Evolutionary conservation across 306 rosid species (phyloP).

Genomic region (Sphenostylis stenocarpa): DNA sequence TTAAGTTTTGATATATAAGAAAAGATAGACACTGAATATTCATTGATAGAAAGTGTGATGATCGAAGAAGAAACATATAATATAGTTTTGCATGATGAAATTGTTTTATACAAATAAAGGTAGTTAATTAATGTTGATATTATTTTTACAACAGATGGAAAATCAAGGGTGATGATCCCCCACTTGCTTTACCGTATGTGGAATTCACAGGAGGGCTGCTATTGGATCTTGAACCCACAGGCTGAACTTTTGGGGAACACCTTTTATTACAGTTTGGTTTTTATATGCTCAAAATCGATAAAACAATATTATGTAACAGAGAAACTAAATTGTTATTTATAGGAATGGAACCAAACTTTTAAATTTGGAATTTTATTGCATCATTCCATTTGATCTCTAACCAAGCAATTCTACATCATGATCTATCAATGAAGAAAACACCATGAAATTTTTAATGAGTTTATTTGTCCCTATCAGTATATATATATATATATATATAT

Average conservation of each 20-base stretch:
- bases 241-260: neutral
- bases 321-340: neutral
- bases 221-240: conserved; percentile 54
- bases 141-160: conserved; percentile 55
- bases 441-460: neutral
- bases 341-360: neutral
- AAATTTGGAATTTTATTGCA: neutral
- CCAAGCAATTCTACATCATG: neutral
- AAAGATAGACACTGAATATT: too few relatives aligned
- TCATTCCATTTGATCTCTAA: neutral
- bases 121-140: neutral
- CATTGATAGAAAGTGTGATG: too few relatives aligned
- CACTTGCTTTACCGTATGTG: conserved; percentile 75
- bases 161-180: conserved; percentile 55
- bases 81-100: too few relatives aligned
- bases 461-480: neutral
- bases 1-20: too few relatives aligned
- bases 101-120: too few relatives aligned
- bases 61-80: too few relatives aligned
- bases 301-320: neutral
- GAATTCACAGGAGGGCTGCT: conserved; percentile 55
- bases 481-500: too few relatives aligned
- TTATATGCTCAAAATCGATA: neutral
- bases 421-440: neutral
- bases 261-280: neutral